These are phyloP conservation scores for Claviceps cyperi DNA, from an alignment of 2,329 filamentous ascomycete species.

Conservation along the genomic window DNA sequence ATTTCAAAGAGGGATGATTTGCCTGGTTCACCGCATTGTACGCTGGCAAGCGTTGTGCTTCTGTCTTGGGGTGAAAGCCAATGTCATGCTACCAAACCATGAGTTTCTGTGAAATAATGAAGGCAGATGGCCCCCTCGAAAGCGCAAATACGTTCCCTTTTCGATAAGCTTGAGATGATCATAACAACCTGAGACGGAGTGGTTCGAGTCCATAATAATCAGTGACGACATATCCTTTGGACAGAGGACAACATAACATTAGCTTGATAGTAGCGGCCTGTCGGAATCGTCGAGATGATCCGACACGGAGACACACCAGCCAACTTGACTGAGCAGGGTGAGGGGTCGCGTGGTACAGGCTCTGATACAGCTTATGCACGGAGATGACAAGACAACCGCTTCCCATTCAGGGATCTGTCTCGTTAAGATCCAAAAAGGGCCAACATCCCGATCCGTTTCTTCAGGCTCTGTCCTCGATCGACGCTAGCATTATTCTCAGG, in stretches of 20 bases:
- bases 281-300: background rate
- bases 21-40: background rate
- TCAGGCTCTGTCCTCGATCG: conserved; percentile 1
- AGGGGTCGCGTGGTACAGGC: conserved; percentile 7
- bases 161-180: background rate
- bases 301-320: background rate
- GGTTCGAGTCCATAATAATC: background rate
- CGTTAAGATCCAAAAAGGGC: background rate
- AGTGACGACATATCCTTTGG: background rate
- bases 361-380: conserved; percentile 9
- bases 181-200: background rate
- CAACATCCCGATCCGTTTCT: conserved; percentile 1
- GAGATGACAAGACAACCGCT: conserved; percentile 6
- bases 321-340: conserved; percentile 2
- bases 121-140: background rate
- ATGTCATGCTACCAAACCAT: background rate
- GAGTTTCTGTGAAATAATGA: background rate
- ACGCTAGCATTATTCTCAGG: conserved; percentile 3
- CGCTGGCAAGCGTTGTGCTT: conserved; percentile 1
- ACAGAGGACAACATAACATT: background rate
- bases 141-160: conserved; percentile 1
- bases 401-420: conserved; percentile 9
- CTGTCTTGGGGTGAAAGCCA: background rate
- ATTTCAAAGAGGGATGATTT: background rate
- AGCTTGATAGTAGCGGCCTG: background rate